Percentiles rank a stretch among this genome's conserved stretches.
These are phyloP conservation scores for Tolypocladium paradoxum DNA, from an alignment of 2,329 filamentous ascomycete species.

Conservation along the genomic window DNA sequence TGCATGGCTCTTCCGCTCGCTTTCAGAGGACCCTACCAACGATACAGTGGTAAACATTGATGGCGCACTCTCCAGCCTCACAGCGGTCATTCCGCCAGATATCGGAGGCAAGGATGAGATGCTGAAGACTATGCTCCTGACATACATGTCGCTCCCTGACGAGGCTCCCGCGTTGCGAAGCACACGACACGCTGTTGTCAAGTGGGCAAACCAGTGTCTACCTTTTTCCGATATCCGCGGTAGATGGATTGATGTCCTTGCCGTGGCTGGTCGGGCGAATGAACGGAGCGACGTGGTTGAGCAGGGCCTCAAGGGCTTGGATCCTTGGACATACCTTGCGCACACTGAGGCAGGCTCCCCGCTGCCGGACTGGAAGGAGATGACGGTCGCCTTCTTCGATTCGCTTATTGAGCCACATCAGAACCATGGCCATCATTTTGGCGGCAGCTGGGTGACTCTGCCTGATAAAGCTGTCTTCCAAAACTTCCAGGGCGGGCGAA, in stretches of 20 bases:
- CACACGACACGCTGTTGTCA: slow-evolving; percentile 70
- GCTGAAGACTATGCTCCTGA: slow-evolving; percentile 48
- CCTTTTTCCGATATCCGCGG: slow-evolving; percentile 68
- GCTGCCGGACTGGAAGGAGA: slow-evolving; percentile 41
- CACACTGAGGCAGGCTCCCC: slow-evolving; percentile 29
- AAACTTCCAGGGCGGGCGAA: slow-evolving; percentile 35
- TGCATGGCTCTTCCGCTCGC: slow-evolving; percentile 70
- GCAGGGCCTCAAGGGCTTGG: slow-evolving; percentile 79
- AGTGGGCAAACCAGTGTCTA: slow-evolving; percentile 84
- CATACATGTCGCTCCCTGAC: slow-evolving; percentile 51
- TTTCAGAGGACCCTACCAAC: slow-evolving; percentile 67
- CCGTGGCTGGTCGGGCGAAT: slow-evolving; percentile 52
- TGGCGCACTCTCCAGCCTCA: slow-evolving; percentile 70
- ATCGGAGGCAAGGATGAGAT: slow-evolving; percentile 15
- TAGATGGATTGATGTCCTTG: slow-evolving; percentile 82
- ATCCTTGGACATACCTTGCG: slow-evolving; percentile 46
- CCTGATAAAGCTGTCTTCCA: slow-evolving; percentile 19
- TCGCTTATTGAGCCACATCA: slow-evolving; percentile 17
- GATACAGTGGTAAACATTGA: slow-evolving; percentile 81
- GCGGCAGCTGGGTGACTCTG: background rate
- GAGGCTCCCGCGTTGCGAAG: slow-evolving; percentile 50
- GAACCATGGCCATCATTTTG: background rate
- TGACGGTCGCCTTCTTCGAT: slow-evolving; percentile 39
- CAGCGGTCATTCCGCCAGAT: slow-evolving; percentile 29
- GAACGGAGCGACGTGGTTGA: slow-evolving; percentile 78